Conservation (phyloP, 352 stramenopile genomes). For the Ophiocytium majus region DNA sequence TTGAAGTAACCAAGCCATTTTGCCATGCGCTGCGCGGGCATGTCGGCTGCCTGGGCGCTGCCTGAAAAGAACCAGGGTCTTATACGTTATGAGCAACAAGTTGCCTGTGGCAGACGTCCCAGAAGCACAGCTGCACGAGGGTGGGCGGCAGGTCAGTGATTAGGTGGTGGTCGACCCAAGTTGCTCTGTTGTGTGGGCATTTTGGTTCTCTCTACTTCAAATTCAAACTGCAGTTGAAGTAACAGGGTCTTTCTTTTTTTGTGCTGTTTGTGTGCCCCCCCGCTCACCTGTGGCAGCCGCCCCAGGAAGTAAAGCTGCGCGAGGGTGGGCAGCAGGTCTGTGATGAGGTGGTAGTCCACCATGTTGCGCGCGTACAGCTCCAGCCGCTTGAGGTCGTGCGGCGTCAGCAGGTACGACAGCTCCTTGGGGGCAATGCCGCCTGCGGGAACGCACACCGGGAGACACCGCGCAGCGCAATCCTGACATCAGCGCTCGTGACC, state of each 20-base stretch:
- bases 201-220: neutral
- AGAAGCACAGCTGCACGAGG: constrained; percentile 93
- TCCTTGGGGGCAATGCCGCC: constrained; percentile 64
- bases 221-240: neutral
- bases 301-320: constrained; percentile 92
- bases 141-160: constrained; percentile 95
- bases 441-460: neutral
- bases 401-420: constrained; percentile 85
- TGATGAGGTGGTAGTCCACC: constrained; percentile 96
- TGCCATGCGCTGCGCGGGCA: too few relatives aligned
- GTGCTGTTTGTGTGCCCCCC: neutral
- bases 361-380: constrained; percentile 97
- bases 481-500: too few relatives aligned
- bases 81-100: too few relatives aligned
- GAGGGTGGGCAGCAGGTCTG: constrained; percentile 91
- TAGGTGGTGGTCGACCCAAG: constrained; percentile 96
- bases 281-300: constrained; percentile 76
- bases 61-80: too few relatives aligned
- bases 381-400: constrained; percentile 95
- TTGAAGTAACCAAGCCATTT: too few relatives aligned
- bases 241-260: neutral
- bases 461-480: too few relatives aligned
- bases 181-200: neutral
- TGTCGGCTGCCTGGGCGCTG: too few relatives aligned
- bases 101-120: constrained; percentile 76